These are phyloP conservation scores for Raffaelea albimanens DNA, from an alignment of 2,329 filamentous ascomycete species.

Conservation along the genomic window DNA sequence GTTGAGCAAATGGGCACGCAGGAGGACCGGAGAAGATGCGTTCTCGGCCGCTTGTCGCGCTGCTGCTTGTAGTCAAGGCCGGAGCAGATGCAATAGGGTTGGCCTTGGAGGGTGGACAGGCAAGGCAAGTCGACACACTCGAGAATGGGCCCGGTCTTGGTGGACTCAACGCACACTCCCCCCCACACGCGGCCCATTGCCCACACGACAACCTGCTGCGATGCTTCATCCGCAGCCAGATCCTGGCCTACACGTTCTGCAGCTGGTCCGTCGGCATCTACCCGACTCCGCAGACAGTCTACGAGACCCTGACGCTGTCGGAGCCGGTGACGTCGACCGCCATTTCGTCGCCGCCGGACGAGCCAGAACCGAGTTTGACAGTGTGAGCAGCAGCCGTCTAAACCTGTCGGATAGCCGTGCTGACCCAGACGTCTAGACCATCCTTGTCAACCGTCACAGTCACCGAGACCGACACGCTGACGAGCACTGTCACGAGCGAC, in stretches of 20 bases:
- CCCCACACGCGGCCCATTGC: constrained; percentile 5
- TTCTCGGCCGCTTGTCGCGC: constrained; percentile 4
- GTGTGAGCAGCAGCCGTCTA: too few relatives aligned
- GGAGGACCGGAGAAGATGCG: constrained; percentile 3
- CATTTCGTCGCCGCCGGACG: neutral
- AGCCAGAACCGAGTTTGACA: too few relatives aligned
- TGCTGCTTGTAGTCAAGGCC: neutral
- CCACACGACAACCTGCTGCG: constrained; percentile 10
- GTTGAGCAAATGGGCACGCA: neutral
- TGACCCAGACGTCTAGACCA: neutral
- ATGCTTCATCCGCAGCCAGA: constrained; percentile 7
- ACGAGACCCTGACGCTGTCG: constrained; percentile 5
- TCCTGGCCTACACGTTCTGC: constrained; percentile 9
- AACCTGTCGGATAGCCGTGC: too few relatives aligned
- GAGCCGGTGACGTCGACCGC: neutral
- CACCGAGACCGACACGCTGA: constrained; percentile 1
- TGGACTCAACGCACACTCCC: too few relatives aligned
- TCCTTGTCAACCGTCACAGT: constrained; percentile 1
- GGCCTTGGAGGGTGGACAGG: too few relatives aligned
- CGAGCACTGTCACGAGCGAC: constrained; percentile 1
- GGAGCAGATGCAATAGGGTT: neutral
- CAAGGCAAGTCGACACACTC: too few relatives aligned
- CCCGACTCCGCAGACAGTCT: constrained; percentile 5
- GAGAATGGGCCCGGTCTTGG: too few relatives aligned
- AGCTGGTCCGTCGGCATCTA: constrained; percentile 10